Conservation (phyloP, 2,329 filamentous ascomycete genomes). For the Sphaceloma murrayae region DNA sequence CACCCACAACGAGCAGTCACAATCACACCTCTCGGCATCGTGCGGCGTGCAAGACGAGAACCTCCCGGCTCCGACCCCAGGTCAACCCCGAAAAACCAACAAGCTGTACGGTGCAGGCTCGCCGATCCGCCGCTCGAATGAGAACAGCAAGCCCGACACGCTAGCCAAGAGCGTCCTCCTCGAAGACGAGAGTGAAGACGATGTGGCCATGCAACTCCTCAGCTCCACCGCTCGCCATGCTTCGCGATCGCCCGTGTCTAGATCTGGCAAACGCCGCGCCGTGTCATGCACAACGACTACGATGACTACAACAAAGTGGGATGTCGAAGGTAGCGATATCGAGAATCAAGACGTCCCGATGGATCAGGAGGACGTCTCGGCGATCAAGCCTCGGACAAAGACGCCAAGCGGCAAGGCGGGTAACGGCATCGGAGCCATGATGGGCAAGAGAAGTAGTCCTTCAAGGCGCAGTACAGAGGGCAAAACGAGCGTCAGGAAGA, state of each 20-base stretch:
- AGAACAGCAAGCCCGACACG: slow-evolving; percentile 45
- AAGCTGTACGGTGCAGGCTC: slow-evolving; percentile 67
- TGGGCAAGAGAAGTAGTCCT: slow-evolving; percentile 38
- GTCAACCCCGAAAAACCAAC: slow-evolving; percentile 84
- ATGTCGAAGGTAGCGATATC: slow-evolving; percentile 38
- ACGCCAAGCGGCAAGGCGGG: slow-evolving; percentile 36
- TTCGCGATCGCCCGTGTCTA: slow-evolving; percentile 49
- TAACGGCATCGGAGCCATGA: slow-evolving; percentile 37
- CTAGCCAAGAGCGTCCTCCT: slow-evolving; percentile 50
- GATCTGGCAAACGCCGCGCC: slow-evolving; percentile 55
- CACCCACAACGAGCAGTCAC: slow-evolving; percentile 61
- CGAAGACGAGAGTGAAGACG: slow-evolving; percentile 71
- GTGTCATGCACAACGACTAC: slow-evolving; percentile 67
- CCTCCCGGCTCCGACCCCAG: slow-evolving; percentile 86
- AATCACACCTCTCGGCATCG: slow-evolving; percentile 39
- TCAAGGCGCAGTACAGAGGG: slow-evolving; percentile 38
- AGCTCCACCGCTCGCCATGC: slow-evolving; percentile 49
- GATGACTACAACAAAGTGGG: slow-evolving; percentile 47
- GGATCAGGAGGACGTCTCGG: slow-evolving; percentile 21
- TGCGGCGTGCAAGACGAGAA: slow-evolving; percentile 70
- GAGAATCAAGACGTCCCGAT: slow-evolving; percentile 34
- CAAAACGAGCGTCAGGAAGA: slow-evolving; percentile 43
- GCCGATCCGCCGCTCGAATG: slow-evolving; percentile 37
- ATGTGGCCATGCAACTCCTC: slow-evolving; percentile 70
- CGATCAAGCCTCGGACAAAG: slow-evolving; percentile 31